phyloP scores from a whole-genome alignment of 2,329 filamentous ascomycete genomes.

The Penicillium sp. region DNA sequence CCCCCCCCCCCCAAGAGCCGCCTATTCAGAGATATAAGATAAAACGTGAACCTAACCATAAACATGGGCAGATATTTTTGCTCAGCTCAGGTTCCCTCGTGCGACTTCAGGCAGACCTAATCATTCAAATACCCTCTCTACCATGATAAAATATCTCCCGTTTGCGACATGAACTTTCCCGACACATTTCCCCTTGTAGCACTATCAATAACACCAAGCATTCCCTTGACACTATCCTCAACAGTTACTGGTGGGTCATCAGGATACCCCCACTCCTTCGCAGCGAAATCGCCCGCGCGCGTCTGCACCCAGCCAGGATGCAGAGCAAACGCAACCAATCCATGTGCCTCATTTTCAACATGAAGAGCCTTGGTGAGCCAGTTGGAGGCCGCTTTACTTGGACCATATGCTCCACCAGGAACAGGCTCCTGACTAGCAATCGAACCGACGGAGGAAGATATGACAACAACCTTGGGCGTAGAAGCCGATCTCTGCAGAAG shows the following conservation, averaged over 20 bases:
- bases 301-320: slow-evolving; percentile 45
- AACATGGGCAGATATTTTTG: neutral
- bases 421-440: slow-evolving; percentile 23
- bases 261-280: slow-evolving; percentile 34
- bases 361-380: slow-evolving; percentile 24
- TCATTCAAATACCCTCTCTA: neutral
- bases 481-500: slow-evolving; percentile 15
- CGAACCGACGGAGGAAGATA: slow-evolving; percentile 26
- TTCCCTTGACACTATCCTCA: slow-evolving; percentile 34
- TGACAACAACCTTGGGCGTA: slow-evolving; percentile 20
- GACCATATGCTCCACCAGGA: slow-evolving; percentile 24
- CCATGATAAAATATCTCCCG: slow-evolving; percentile 31
- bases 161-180: slow-evolving; percentile 38
- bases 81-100: neutral
- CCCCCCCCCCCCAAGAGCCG: neutral
- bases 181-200: slow-evolving; percentile 35
- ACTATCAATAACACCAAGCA: slow-evolving; percentile 40
- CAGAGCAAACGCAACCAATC: slow-evolving; percentile 21
- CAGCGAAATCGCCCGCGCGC: slow-evolving; percentile 30
- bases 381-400: slow-evolving; percentile 26
- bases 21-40: neutral
- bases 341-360: slow-evolving; percentile 24
- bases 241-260: slow-evolving; percentile 29
- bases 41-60: neutral
- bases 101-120: neutral